These are phyloP conservation scores for Hypoxylon rickii DNA, from an alignment of 495 filamentous ascomycete species.

Conservation along the genomic window DNA sequence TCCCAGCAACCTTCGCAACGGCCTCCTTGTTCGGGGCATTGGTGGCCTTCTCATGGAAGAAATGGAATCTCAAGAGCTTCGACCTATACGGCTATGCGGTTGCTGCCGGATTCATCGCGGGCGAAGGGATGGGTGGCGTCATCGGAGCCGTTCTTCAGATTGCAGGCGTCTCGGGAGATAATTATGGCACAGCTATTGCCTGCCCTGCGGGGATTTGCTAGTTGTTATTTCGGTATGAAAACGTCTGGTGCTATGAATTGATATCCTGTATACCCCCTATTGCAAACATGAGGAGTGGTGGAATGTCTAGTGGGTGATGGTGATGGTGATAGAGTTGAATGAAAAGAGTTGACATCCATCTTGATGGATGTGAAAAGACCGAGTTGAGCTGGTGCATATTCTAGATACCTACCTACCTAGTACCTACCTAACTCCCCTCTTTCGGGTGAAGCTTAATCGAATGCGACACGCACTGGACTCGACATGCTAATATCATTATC, in stretches of 20 bases:
- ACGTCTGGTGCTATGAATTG: no score
- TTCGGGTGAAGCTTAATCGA: no score
- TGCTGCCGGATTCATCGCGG: slow-evolving; percentile 70
- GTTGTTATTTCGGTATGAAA: not conserved
- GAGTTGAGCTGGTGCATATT: no score
- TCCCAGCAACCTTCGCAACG: slow-evolving; percentile 50
- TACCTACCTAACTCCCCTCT: no score
- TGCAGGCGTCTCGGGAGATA: slow-evolving; percentile 50
- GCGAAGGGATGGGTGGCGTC: slow-evolving; percentile 69
- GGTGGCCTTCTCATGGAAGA: slow-evolving; percentile 61
- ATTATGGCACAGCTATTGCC: slow-evolving; percentile 52
- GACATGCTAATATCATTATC: no score
- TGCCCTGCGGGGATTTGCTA: slow-evolving; percentile 50
- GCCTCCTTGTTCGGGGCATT: slow-evolving; percentile 65
- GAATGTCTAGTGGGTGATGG: slow-evolving; percentile 1
- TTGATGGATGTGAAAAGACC: no score
- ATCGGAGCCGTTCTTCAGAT: slow-evolving; percentile 61
- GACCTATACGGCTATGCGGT: slow-evolving; percentile 68
- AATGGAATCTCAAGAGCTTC: slow-evolving; percentile 57
- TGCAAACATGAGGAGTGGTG: not conserved
- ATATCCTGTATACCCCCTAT: slow-evolving; percentile 25
- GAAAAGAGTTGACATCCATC: no score
- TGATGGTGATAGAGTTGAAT: slow-evolving; percentile 4
- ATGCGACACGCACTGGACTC: no score
- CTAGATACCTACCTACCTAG: no score